These are phyloP conservation scores for Monascus ruber DNA, from an alignment of 2,329 filamentous ascomycete genomes.

Conservation along the genomic window DNA sequence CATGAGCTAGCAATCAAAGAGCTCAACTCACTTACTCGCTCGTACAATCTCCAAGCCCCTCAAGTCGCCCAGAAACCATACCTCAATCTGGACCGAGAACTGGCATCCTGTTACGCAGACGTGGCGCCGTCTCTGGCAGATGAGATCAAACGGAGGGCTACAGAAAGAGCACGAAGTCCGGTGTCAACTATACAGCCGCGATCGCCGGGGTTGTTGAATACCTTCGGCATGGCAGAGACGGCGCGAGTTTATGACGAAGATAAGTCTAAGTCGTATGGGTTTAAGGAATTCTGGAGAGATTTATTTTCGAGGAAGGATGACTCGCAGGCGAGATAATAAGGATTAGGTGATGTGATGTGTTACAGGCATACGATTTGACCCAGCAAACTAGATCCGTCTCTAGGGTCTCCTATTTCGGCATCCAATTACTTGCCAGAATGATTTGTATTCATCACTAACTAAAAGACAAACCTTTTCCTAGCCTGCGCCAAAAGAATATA, in stretches of 20 bases:
- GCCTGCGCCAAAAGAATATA: too few relatives aligned
- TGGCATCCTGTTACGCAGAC: slow-evolving; percentile 71
- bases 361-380: background rate
- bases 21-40: slow-evolving; percentile 68
- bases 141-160: slow-evolving; percentile 60
- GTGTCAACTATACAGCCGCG: slow-evolving; percentile 9
- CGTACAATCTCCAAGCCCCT: slow-evolving; percentile 92
- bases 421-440: too few relatives aligned
- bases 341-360: background rate
- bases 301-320: slow-evolving; percentile 41
- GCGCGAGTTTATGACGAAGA: slow-evolving; percentile 62
- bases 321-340: slow-evolving; percentile 1
- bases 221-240: slow-evolving; percentile 37
- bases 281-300: slow-evolving; percentile 83
- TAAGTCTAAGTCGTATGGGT: slow-evolving; percentile 62
- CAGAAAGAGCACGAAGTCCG: slow-evolving; percentile 31
- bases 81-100: slow-evolving; percentile 69
- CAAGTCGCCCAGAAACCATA: slow-evolving; percentile 89
- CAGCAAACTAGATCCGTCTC: too few relatives aligned
- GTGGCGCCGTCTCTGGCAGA: slow-evolving; percentile 65
- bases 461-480: too few relatives aligned
- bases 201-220: slow-evolving; percentile 48
- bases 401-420: too few relatives aligned
- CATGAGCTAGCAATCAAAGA: slow-evolving; percentile 63
- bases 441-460: too few relatives aligned